Evolutionary conservation across 2,329 filamentous ascomycete genomes (phyloP).

Genomic region (Colletotrichum higginsianum): DNA sequence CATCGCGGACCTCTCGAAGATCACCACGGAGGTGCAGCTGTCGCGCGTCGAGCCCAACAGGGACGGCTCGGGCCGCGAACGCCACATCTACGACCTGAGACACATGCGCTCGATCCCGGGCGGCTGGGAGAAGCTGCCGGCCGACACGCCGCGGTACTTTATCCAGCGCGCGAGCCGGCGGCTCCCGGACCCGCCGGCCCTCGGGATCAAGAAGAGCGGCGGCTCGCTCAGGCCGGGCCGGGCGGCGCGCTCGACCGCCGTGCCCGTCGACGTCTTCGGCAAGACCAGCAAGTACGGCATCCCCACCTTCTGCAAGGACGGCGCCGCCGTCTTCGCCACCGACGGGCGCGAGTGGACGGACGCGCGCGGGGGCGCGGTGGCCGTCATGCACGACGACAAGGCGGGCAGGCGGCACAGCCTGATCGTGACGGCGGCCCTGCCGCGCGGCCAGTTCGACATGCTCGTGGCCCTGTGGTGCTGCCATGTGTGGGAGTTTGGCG

Average conservation of each 20-base stretch:
- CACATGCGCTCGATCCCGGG: slow-evolving; percentile 12
- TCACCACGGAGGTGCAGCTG: slow-evolving; percentile 13
- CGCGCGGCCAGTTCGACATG: slow-evolving; percentile 1
- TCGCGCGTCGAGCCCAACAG: slow-evolving; percentile 10
- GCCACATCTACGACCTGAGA: slow-evolving; percentile 14
- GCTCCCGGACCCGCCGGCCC: neutral
- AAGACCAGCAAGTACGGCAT: slow-evolving; percentile 10
- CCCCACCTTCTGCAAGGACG: slow-evolving; percentile 3
- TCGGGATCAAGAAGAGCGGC: slow-evolving; percentile 4
- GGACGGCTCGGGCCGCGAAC: slow-evolving; percentile 7
- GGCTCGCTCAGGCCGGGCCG: neutral
- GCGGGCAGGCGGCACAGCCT: slow-evolving; percentile 11
- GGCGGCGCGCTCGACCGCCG: neutral
- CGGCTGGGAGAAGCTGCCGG: neutral
- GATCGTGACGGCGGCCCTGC: neutral
- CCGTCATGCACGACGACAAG: slow-evolving; percentile 9
- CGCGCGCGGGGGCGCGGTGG: slow-evolving; percentile 4
- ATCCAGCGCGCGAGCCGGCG: neutral
- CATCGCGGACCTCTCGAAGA: slow-evolving; percentile 7
- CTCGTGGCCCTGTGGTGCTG: slow-evolving; percentile 23
- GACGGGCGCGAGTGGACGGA: slow-evolving; percentile 14
- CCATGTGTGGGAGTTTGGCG: slow-evolving; percentile 15
- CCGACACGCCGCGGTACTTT: slow-evolving; percentile 8
- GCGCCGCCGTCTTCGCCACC: neutral
- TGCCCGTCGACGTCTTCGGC: slow-evolving; percentile 9